These are phyloP conservation scores for Kentomonas sorsogonicus DNA, from an alignment of 208 protist genomes.

Conservation along the genomic window DNA sequence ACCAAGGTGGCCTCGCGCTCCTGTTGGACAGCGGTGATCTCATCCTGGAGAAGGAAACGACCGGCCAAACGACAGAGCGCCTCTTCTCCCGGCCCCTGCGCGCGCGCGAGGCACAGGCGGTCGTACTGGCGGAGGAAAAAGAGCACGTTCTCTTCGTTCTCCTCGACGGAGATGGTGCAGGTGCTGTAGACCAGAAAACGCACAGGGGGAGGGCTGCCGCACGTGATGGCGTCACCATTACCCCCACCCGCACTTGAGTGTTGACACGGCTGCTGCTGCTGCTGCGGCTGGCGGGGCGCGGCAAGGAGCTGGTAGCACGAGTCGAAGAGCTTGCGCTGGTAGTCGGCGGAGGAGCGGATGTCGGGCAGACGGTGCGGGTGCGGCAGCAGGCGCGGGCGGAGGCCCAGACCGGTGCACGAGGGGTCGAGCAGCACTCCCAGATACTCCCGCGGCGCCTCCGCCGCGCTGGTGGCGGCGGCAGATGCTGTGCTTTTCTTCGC, in stretches of 20 bases:
- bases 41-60: slow-evolving; percentile 21
- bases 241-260: slow-evolving; percentile 11
- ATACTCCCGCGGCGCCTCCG: not conserved
- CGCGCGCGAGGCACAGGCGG: slow-evolving; percentile 30
- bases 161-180: slow-evolving; percentile 61
- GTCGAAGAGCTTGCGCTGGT: slow-evolving; percentile 73
- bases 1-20: slow-evolving; percentile 12
- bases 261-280: slow-evolving; percentile 10
- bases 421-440: slow-evolving; percentile 77
- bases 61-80: no score
- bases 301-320: slow-evolving; percentile 38
- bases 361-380: slow-evolving; percentile 23
- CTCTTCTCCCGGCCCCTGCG: slow-evolving; percentile 1
- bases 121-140: slow-evolving; percentile 40
- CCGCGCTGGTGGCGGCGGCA: not conserved
- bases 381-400: slow-evolving; percentile 56
- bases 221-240: no score
- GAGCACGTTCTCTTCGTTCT: slow-evolving; percentile 80
- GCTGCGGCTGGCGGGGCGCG: not conserved
- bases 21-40: slow-evolving; percentile 22
- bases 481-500: no score
- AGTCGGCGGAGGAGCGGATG: slow-evolving; percentile 45
- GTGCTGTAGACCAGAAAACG: slow-evolving; percentile 62
- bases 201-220: no score
- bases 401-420: slow-evolving; percentile 78